phyloP scores from a whole-genome alignment of 1,139 yeast genomes.

The Debaryomyces udenii region DNA sequence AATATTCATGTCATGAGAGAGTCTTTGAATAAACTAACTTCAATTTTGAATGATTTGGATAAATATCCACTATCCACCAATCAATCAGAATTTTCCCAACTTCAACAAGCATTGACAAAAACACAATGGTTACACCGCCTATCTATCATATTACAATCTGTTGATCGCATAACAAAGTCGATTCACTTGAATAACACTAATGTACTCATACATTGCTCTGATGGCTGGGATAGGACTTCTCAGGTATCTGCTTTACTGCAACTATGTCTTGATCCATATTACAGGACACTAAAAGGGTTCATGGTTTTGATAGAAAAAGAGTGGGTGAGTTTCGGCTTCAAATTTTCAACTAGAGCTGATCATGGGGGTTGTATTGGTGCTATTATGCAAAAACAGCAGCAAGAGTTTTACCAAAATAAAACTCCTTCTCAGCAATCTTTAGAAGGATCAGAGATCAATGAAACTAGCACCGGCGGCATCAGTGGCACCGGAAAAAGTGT shows the following conservation, averaged over 20 bases:
- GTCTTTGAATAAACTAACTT: constrained; percentile 65
- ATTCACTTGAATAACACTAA: constrained; percentile 82
- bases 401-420: constrained; percentile 3
- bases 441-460: constrained; percentile 4
- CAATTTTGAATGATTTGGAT: constrained; percentile 71
- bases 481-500: constrained; percentile 14
- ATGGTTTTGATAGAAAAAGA: constrained; percentile 87
- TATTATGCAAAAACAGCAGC: constrained; percentile 21
- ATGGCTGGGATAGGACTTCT: constrained; percentile 98
- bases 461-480: constrained; percentile 4
- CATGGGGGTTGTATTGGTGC: constrained; percentile 60
- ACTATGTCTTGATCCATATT: constrained; percentile 87
- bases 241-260: constrained; percentile 86
- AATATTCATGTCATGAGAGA: constrained; percentile 96
- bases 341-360: constrained; percentile 82
- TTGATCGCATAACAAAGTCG: constrained; percentile 77
- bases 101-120: constrained; percentile 55
- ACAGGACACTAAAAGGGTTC: constrained; percentile 84
- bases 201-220: constrained; percentile 89
- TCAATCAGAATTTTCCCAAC: constrained; percentile 34
- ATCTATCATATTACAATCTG: constrained; percentile 69
- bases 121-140: constrained; percentile 83
- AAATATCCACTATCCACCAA: constrained; percentile 35
- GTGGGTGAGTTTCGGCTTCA: constrained; percentile 94
- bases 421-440: constrained; percentile 3